phyloP scores from a whole-genome alignment of 2,329 filamentous ascomycete species.

The Fusarium pseudoanthophilum region DNA sequence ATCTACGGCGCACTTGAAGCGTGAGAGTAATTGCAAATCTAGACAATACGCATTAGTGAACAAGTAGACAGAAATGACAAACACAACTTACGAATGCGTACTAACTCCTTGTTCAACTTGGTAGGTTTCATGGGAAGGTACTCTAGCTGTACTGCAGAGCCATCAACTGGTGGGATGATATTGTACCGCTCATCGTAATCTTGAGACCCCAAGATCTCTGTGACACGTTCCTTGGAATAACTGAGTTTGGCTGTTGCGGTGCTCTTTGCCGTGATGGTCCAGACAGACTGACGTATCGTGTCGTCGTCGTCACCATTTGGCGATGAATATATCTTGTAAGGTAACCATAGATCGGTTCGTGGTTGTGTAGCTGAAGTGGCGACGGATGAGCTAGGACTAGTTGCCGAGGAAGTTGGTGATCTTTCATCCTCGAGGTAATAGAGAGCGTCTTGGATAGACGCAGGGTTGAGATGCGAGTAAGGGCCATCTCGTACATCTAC shows the following conservation, averaged over 20 bases:
- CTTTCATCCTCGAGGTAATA: slow-evolving; percentile 46
- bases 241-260: slow-evolving; percentile 46
- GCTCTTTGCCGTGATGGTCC: slow-evolving; percentile 46
- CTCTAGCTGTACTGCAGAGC: slow-evolving; percentile 51
- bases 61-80: background rate
- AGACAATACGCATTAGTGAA: background rate
- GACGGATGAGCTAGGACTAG: background rate
- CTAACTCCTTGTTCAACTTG: slow-evolving; percentile 58
- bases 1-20: slow-evolving; percentile 63
- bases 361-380: background rate
- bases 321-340: slow-evolving; percentile 41
- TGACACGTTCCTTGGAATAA: slow-evolving; percentile 45
- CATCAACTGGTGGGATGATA: slow-evolving; percentile 38
- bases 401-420: background rate
- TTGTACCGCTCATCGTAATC: slow-evolving; percentile 30
- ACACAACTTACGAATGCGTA: slow-evolving; percentile 56
- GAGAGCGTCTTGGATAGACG: slow-evolving; percentile 50
- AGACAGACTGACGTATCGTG: slow-evolving; percentile 44
- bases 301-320: slow-evolving; percentile 45
- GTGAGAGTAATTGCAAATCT: slow-evolving; percentile 61
- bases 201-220: slow-evolving; percentile 6
- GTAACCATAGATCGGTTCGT: slow-evolving; percentile 34
- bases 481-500: slow-evolving; percentile 41
- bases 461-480: slow-evolving; percentile 53
- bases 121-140: slow-evolving; percentile 56